Percentiles rank a stretch among this genome's conserved stretches.
Conservation (phyloP, 164 flowering plant species). For the Cinnamomum micranthum region DNA sequence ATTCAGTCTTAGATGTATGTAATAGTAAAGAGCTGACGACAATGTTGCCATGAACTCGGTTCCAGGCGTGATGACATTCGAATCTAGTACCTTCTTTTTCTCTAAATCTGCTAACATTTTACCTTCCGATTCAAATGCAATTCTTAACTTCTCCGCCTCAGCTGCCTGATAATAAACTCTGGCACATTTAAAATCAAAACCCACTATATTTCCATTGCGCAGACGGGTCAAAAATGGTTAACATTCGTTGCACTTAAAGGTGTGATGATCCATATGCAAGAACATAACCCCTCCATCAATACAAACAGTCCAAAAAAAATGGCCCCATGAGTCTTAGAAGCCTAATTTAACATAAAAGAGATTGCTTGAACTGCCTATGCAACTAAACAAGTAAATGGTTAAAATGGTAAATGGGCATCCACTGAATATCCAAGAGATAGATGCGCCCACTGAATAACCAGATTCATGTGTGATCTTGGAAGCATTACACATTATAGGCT, state of each 20-base stretch:
- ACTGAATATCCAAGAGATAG: too few species aligned
- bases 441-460: too few species aligned
- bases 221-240: neutral
- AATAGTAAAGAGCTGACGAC: slow-evolving; percentile 44
- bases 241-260: neutral
- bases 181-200: neutral
- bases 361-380: too few species aligned
- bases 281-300: neutral
- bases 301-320: too few species aligned
- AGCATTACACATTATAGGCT: too few species aligned
- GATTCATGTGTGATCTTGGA: too few species aligned
- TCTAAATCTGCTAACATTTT: slow-evolving; percentile 9
- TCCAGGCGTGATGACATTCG: slow-evolving; percentile 63
- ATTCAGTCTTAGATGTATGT: slow-evolving; percentile 40
- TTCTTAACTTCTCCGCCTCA: slow-evolving; percentile 21
- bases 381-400: too few species aligned
- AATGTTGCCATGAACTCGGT: slow-evolving; percentile 53
- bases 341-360: too few species aligned
- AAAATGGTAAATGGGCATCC: too few species aligned
- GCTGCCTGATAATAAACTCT: slow-evolving; percentile 14
- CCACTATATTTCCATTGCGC: neutral
- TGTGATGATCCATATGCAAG: neutral
- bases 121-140: slow-evolving; percentile 15
- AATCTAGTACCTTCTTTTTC: slow-evolving; percentile 25
- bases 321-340: too few species aligned